Conservation (phyloP, 495 filamentous ascomycete species). For the Hypoxylon intermedium region DNA sequence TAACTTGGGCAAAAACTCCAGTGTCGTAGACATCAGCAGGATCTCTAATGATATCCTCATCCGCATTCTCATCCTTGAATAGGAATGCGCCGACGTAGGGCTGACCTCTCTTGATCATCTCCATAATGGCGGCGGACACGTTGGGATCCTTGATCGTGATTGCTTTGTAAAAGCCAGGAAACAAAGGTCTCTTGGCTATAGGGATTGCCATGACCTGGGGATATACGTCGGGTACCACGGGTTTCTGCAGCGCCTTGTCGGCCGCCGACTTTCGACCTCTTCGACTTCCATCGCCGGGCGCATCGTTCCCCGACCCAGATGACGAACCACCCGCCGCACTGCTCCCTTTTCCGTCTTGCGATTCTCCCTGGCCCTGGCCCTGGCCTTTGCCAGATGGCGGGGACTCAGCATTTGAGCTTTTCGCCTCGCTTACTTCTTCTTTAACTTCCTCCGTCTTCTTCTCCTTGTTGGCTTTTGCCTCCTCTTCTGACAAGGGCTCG, state of each 20-base stretch:
- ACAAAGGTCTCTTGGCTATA: conserved; percentile 93
- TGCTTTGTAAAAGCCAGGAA: conserved; percentile 98
- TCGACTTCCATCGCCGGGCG: conserved; percentile 56
- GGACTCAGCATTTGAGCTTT: conserved; percentile 49
- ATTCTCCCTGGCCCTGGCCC: conserved; percentile 43
- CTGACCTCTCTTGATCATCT: conserved; percentile 97
- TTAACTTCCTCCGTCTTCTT: conserved; percentile 52
- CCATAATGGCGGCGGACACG: conserved; percentile 87
- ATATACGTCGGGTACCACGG: conserved; percentile 90
- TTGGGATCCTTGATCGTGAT: conserved; percentile 92
- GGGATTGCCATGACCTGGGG: conserved; percentile 98
- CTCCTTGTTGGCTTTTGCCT: conserved; percentile 56
- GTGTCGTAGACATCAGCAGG: conserved; percentile 90
- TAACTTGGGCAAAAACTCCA: conserved; percentile 97
- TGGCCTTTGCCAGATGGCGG: conserved; percentile 40
- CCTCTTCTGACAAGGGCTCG: conserved; percentile 53
- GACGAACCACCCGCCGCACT: conserved; percentile 48
- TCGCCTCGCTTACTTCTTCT: conserved; percentile 45
- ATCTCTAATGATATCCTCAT: conserved; percentile 88
- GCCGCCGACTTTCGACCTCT: conserved; percentile 67
- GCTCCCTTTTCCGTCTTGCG: conserved; percentile 54
- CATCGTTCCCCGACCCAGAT: conserved; percentile 54
- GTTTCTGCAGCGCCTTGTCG: conserved; percentile 82
- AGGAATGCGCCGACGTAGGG: conserved; percentile 97
- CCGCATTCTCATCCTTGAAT: conserved; percentile 93